Conservation (phyloP, 805 yeast genomes). For the Suhomyces vadensis region DNA sequence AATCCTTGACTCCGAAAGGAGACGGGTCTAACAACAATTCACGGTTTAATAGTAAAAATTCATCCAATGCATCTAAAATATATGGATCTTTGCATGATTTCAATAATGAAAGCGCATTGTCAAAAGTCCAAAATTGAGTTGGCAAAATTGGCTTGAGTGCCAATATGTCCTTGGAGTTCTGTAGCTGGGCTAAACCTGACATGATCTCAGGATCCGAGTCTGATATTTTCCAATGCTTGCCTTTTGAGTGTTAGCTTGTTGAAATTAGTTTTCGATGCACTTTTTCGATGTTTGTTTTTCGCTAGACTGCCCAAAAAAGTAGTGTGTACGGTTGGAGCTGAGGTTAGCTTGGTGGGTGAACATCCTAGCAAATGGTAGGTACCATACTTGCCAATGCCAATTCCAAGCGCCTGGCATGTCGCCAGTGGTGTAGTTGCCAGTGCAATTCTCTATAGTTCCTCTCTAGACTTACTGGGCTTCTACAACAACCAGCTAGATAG, state of each 20-base stretch:
- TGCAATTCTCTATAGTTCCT: no score
- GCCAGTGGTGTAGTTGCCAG: no score
- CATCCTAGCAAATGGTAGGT: no score
- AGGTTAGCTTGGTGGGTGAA: no score
- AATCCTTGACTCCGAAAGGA: constrained; percentile 25
- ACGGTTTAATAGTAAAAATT: constrained; percentile 36
- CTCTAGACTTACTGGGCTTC: no score
- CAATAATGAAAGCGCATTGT: constrained; percentile 36
- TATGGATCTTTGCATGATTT: constrained; percentile 31
- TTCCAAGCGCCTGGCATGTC: no score
- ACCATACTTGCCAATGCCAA: no score
- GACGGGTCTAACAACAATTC: constrained; percentile 30
- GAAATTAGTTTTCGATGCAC: not conserved
- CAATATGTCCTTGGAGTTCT: constrained; percentile 11
- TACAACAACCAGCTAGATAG: no score
- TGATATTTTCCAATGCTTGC: constrained; percentile 1
- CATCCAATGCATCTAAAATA: constrained; percentile 39
- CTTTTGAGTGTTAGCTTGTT: not conserved
- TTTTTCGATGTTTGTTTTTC: not conserved
- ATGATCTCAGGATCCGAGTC: not conserved
- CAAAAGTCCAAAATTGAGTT: constrained; percentile 42
- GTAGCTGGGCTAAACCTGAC: constrained; percentile 4
- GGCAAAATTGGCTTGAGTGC: constrained; percentile 35
- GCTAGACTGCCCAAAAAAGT: not conserved
- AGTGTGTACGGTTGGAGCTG: not conserved